phyloP scores from a whole-genome alignment of 2,329 filamentous ascomycete species.

The Talaromyces funiculosus region DNA sequence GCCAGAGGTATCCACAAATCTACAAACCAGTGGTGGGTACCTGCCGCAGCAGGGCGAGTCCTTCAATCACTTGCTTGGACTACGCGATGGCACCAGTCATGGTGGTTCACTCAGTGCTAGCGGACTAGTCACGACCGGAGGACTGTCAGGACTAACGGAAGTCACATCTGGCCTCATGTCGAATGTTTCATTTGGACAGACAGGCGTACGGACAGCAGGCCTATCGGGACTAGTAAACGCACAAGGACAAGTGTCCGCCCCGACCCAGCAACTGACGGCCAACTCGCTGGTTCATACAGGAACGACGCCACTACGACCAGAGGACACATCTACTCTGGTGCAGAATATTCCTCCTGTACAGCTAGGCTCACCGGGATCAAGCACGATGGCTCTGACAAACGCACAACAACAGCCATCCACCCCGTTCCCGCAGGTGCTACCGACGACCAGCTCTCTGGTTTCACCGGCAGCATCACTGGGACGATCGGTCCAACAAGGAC shows the following conservation, averaged over 20 bases:
- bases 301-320: neutral
- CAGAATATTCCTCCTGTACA: neutral
- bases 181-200: neutral
- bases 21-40: neutral
- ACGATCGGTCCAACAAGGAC: neutral
- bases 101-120: neutral
- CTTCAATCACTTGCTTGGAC: neutral
- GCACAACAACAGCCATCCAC: neutral
- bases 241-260: neutral
- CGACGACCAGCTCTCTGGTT: neutral
- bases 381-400: neutral
- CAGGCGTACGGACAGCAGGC: neutral
- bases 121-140: neutral
- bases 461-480: neutral
- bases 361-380: neutral
- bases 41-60: neutral
- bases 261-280: neutral
- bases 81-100: neutral
- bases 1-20: neutral
- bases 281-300: neutral
- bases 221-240: neutral
- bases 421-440: neutral
- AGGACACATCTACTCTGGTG: neutral
- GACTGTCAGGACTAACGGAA: neutral
- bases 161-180: neutral